phyloP scores from a whole-genome alignment of 345 rosid species.

The Pistacia vera region DNA sequence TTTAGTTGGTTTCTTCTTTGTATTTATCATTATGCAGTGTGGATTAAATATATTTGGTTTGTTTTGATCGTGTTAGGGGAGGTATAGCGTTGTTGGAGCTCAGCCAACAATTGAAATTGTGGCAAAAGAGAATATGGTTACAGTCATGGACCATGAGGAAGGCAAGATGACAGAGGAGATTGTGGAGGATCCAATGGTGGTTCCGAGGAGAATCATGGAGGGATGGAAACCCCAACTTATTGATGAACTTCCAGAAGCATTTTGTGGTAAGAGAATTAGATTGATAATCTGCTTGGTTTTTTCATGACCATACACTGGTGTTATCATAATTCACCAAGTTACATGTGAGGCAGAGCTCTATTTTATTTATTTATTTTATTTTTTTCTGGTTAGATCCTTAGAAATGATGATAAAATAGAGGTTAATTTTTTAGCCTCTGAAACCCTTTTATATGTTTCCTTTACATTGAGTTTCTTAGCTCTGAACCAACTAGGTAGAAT shows the following conservation, averaged over 20 bases:
- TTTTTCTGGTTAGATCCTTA: background rate
- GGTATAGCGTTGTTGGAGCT: constrained; percentile 90
- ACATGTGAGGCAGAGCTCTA: background rate
- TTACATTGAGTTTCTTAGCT: background rate
- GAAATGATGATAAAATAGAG: background rate
- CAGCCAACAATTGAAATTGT: constrained; percentile 89
- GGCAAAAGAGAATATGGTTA: constrained; percentile 81
- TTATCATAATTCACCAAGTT: background rate
- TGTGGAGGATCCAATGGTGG: constrained; percentile 90
- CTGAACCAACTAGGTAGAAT: background rate
- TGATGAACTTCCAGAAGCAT: constrained; percentile 87
- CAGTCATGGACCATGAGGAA: constrained; percentile 75
- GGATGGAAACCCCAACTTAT: constrained; percentile 79
- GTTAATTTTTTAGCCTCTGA: background rate
- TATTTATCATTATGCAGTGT: background rate
- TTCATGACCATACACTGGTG: background rate
- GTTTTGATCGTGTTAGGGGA: constrained; percentile 48
- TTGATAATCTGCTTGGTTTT: constrained; percentile 8
- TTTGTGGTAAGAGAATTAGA: constrained; percentile 59
- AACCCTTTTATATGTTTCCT: background rate
- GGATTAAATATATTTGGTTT: background rate
- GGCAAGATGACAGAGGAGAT: constrained; percentile 65
- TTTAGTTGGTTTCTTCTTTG: constrained; percentile 4
- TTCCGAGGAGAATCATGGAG: constrained; percentile 83
- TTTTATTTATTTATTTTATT: background rate